phyloP scores from a whole-genome alignment of 768 basidiomycete species.

The Mycena latifolia region DNA sequence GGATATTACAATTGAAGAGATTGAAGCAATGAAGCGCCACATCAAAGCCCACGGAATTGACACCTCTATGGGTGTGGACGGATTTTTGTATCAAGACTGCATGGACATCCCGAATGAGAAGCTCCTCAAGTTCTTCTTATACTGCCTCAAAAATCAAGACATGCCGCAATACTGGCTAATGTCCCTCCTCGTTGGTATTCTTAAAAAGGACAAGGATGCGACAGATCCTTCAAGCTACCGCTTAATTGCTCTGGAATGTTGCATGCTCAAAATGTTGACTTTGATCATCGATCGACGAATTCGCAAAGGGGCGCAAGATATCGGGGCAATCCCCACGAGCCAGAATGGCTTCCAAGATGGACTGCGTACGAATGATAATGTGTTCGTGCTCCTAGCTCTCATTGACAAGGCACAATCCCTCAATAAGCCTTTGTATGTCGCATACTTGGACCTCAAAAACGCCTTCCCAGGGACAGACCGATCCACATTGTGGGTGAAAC shows the following conservation, averaged over 20 bases:
- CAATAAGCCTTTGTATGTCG: no score
- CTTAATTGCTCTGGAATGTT: not conserved
- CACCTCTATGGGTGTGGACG: slow-evolving; percentile 3
- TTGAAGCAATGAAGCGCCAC: slow-evolving; percentile 4
- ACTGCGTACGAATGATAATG: no score
- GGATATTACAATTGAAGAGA: not conserved
- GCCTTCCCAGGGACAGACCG: no score
- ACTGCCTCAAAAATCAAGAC: slow-evolving; percentile 5
- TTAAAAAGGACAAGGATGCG: slow-evolving; percentile 2
- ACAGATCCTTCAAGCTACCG: slow-evolving; percentile 5
- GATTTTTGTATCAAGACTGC: not conserved
- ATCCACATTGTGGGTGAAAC: no score
- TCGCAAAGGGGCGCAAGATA: no score
- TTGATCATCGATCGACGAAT: no score
- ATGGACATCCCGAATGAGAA: slow-evolving; percentile 4
- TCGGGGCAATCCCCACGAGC: no score
- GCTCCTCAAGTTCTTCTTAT: not conserved
- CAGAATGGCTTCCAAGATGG: no score
- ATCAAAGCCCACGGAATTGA: slow-evolving; percentile 1
- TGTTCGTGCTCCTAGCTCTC: no score
- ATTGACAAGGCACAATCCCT: no score
- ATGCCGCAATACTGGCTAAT: not conserved
- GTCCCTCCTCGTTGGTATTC: not conserved
- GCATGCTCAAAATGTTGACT: no score
- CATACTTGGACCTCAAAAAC: no score